phyloP scores from a whole-genome alignment of 2,329 filamentous ascomycete species.

The Fusarium succisae region DNA sequence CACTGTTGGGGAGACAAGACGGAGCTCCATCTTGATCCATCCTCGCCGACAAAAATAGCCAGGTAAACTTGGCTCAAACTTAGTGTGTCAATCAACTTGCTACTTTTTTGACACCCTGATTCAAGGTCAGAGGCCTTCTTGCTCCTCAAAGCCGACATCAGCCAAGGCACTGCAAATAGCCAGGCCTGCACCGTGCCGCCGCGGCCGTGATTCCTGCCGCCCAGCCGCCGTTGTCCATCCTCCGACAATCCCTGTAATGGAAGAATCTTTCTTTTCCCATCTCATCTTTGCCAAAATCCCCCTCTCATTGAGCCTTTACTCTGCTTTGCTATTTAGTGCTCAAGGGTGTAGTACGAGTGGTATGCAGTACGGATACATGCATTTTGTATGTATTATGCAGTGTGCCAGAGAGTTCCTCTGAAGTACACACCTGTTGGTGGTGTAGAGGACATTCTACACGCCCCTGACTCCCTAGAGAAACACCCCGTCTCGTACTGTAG shows the following conservation, averaged over 20 bases:
- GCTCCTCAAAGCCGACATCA: not conserved
- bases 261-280: constrained; percentile 7
- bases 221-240: constrained; percentile 23
- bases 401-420: constrained; percentile 19
- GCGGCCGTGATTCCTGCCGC: constrained; percentile 34
- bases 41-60: not conserved
- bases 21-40: not conserved
- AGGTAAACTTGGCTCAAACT: not conserved
- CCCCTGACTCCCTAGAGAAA: constrained; percentile 8
- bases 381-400: constrained; percentile 10
- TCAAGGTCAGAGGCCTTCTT: not conserved
- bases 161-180: constrained; percentile 9
- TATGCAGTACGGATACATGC: constrained; percentile 4
- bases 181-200: constrained; percentile 19
- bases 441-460: not conserved
- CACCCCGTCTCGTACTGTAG: constrained; percentile 1
- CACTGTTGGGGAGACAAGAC: not conserved
- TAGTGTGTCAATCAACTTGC: not conserved
- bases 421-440: constrained; percentile 7
- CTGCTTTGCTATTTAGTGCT: not conserved
- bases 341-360: constrained; percentile 12
- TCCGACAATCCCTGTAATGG: constrained; percentile 2
- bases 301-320: not conserved
- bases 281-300: not conserved
- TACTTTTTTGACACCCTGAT: not conserved